Conservation (phyloP, 495 filamentous ascomycete genomes). For the Polyplosphaeria fusca region DNA sequence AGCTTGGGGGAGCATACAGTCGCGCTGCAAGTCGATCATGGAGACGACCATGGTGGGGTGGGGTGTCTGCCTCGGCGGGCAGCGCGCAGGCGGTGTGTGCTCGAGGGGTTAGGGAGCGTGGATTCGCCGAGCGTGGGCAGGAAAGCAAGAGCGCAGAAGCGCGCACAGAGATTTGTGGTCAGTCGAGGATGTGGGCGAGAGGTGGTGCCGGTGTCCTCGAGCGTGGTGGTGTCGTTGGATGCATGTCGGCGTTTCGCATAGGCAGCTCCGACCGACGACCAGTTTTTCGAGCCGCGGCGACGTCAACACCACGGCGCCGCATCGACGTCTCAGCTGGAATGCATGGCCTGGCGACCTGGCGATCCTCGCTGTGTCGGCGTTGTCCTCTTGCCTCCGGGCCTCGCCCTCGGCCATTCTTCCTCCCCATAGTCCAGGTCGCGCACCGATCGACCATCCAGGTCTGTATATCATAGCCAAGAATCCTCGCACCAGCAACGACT, state of each 20-base stretch:
- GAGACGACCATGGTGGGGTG: constrained; percentile 39
- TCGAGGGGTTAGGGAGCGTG: background rate
- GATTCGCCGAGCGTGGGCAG: background rate
- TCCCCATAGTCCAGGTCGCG: constrained; percentile 18
- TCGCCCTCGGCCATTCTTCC: constrained; percentile 1
- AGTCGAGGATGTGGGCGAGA: background rate
- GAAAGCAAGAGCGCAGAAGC: background rate
- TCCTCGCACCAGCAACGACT: background rate
- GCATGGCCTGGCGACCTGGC: constrained; percentile 13
- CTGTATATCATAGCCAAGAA: too few relatives aligned
- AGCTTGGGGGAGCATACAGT: constrained; percentile 29
- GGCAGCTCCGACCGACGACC: background rate
- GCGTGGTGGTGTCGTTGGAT: background rate
- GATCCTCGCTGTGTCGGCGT: constrained; percentile 23
- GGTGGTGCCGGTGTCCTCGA: background rate
- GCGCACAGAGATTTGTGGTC: background rate
- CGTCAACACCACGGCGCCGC: background rate
- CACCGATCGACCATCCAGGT: too few relatives aligned
- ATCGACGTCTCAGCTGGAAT: constrained; percentile 10
- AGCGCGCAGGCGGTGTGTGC: background rate
- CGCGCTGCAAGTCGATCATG: constrained; percentile 43
- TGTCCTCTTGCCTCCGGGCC: constrained; percentile 7
- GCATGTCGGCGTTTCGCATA: constrained; percentile 2
- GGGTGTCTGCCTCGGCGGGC: constrained; percentile 1
- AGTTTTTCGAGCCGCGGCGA: background rate